phyloP scores from a whole-genome alignment of 495 filamentous ascomycete genomes.

The Penicillium cataractarum region DNA sequence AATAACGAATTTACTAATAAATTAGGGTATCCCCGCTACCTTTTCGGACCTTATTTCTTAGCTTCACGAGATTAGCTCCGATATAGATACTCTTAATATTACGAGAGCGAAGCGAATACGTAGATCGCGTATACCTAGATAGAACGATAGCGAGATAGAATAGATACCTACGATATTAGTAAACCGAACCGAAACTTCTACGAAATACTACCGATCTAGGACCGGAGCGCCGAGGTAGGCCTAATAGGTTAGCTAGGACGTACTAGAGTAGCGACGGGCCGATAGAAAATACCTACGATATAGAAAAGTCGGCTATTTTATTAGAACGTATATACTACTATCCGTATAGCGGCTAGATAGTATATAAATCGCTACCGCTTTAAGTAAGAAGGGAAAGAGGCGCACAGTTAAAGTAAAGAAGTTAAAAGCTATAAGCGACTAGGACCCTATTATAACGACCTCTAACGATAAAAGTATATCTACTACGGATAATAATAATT shows the following conservation, averaged over 20 bases:
- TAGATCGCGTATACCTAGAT: neutral
- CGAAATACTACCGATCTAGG: neutral
- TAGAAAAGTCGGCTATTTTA: neutral
- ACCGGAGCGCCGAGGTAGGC: neutral
- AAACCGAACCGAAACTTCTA: neutral
- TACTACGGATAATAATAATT: too few relatives aligned
- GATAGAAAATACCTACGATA: neutral
- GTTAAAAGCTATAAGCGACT: too few relatives aligned
- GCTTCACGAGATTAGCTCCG: too few relatives aligned
- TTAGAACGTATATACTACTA: neutral
- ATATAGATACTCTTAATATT: constrained; percentile 1
- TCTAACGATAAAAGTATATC: too few relatives aligned
- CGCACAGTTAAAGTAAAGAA: too few relatives aligned
- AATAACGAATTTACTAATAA: too few relatives aligned
- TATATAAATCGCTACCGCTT: too few relatives aligned
- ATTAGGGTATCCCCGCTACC: too few relatives aligned
- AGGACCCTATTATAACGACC: too few relatives aligned
- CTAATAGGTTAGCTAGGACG: neutral
- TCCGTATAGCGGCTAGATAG: neutral
- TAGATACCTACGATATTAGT: neutral
- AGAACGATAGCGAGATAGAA: neutral
- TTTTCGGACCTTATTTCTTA: too few relatives aligned
- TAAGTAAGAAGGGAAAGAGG: too few relatives aligned
- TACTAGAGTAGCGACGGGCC: neutral
- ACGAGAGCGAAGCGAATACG: neutral